A percentile compares a stretch with the other conserved stretches of the same genome.
Conservation (phyloP, 441 rosid genomes). For the Manihot esculenta region DNA sequence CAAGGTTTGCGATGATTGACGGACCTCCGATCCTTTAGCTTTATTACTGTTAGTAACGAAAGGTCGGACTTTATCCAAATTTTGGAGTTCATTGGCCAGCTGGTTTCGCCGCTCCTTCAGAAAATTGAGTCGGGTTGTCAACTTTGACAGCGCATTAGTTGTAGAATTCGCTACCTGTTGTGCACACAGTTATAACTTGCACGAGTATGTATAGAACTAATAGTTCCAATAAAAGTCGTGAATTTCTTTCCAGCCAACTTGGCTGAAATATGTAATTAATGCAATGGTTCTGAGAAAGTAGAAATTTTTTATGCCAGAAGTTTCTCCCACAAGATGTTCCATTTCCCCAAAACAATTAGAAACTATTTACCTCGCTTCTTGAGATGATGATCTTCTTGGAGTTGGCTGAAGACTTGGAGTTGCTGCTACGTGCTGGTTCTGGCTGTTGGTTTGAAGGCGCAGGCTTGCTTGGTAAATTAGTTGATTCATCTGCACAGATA, state of each 20-base stretch:
- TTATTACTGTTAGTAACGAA: conserved; percentile 29
- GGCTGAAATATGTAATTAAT: not conserved
- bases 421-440: conserved; percentile 38
- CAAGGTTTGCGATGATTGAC: conserved; percentile 17
- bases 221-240: not conserved
- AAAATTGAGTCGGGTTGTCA: conserved; percentile 75
- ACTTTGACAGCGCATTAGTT: conserved; percentile 63
- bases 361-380: conserved; percentile 66
- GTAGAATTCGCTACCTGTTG: conserved; percentile 54
- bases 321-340: no score
- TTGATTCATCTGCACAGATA: not conserved
- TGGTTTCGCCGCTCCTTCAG: conserved; percentile 81
- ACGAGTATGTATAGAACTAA: not conserved
- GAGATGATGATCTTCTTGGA: conserved; percentile 52
- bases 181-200: conserved; percentile 11
- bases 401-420: conserved; percentile 32
- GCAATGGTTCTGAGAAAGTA: not conserved
- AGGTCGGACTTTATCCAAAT: conserved; percentile 48
- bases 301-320: not conserved
- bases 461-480: conserved; percentile 28
- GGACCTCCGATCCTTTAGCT: conserved; percentile 33
- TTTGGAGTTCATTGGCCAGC: conserved; percentile 60
- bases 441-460: conserved; percentile 38
- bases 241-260: not conserved
- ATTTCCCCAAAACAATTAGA: not conserved